phyloP scores from a whole-genome alignment of 2,329 filamentous ascomycete species.

The Trichoderma sp. region DNA sequence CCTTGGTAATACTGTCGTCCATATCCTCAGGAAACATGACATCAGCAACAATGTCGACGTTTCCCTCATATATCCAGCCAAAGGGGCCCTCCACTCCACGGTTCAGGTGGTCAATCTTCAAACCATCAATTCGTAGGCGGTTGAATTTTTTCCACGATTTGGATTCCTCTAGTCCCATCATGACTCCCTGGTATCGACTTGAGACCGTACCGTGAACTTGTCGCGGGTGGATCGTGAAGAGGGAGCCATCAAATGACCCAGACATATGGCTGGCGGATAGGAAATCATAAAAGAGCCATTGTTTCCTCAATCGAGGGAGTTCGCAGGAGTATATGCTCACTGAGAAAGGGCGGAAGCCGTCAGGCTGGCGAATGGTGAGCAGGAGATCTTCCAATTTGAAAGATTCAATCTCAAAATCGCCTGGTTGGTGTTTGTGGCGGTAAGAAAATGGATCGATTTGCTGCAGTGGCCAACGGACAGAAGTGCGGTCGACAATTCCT shows the following conservation, averaged over 20 bases:
- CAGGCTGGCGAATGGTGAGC: constrained; percentile 86
- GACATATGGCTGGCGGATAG: constrained; percentile 94
- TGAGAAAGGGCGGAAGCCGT: constrained; percentile 88
- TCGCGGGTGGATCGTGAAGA: constrained; percentile 94
- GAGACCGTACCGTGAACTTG: constrained; percentile 81
- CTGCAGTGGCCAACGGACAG: constrained; percentile 65
- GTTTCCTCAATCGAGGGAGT: constrained; percentile 85
- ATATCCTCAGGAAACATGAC: constrained; percentile 89
- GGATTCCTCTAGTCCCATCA: constrained; percentile 58
- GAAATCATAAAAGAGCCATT: constrained; percentile 98
- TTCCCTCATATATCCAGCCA: constrained; percentile 96
- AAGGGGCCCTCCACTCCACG: constrained; percentile 90
- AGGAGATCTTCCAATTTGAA: constrained; percentile 96
- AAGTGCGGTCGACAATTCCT: constrained; percentile 87
- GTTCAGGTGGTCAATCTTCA: constrained; percentile 95
- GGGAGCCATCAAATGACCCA: constrained; percentile 88
- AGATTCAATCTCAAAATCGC: constrained; percentile 94
- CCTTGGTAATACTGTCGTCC: constrained; percentile 86
- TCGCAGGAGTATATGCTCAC: constrained; percentile 96
- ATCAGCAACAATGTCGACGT: constrained; percentile 93
- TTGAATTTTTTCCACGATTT: constrained; percentile 94
- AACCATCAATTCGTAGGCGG: constrained; percentile 83
- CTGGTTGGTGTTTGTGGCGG: constrained; percentile 80
- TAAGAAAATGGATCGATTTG: constrained; percentile 80
- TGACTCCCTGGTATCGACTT: constrained; percentile 52